A percentile compares a stretch with the other conserved stretches of the same genome.
These are phyloP conservation scores for Naumovozyma castellii DNA, from an alignment of 805 yeast genomes.

Conservation along the genomic window DNA sequence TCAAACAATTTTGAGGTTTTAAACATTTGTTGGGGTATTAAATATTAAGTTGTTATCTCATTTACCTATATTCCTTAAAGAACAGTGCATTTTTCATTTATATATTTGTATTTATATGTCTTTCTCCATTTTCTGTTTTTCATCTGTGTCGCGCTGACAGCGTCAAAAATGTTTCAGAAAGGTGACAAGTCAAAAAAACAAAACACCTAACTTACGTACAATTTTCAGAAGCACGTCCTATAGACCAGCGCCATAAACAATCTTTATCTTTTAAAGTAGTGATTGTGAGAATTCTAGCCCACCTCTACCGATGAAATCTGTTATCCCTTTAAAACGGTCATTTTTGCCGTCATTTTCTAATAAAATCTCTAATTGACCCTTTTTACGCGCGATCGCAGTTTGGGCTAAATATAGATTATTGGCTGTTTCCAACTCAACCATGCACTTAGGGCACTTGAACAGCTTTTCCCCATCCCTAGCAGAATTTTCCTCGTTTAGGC, in stretches of 20 bases:
- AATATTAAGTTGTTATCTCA: not conserved
- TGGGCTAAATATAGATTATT: conserved; percentile 50
- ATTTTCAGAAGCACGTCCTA: no score
- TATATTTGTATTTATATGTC: not conserved
- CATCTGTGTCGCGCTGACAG: not conserved
- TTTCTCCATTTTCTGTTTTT: not conserved
- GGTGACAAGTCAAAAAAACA: no score
- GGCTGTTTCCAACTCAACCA: conserved; percentile 60
- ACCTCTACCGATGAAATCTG: conserved; percentile 83
- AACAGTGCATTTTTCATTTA: not conserved
- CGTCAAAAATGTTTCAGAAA: conserved; percentile 10
- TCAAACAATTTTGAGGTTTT: conserved; percentile 20
- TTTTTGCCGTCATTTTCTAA: conserved; percentile 39
- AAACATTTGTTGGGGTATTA: conserved; percentile 13
- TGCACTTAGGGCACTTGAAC: conserved; percentile 64
- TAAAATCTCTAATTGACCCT: conserved; percentile 52
- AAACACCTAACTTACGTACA: no score
- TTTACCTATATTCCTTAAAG: no score
- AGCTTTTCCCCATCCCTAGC: conserved; percentile 11
- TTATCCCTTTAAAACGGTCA: conserved; percentile 64
- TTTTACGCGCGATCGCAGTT: conserved; percentile 49
- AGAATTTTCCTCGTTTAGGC: conserved; percentile 45
- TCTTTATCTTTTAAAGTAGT: not conserved
- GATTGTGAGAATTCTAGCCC: conserved; percentile 46
- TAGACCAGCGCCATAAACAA: no score